phyloP scores from a whole-genome alignment of 2,329 filamentous ascomycete species.

The Penicillium decumbens region DNA sequence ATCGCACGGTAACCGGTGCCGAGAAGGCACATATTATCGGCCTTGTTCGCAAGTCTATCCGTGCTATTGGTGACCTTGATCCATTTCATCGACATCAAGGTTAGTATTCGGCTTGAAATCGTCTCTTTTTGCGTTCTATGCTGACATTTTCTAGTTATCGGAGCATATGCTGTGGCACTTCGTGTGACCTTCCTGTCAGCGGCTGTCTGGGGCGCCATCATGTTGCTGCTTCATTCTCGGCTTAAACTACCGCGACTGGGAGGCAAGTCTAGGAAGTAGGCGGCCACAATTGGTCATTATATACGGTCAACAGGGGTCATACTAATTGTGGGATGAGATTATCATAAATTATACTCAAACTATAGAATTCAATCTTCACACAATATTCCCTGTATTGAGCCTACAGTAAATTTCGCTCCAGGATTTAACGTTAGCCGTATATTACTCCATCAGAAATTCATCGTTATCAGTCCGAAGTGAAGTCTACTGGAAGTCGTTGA shows the following conservation, averaged over 20 bases:
- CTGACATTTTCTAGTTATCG: constrained; percentile 32
- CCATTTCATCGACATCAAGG: constrained; percentile 47
- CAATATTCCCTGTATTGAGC: too few species aligned
- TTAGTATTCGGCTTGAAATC: constrained; percentile 16
- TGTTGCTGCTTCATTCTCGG: constrained; percentile 31
- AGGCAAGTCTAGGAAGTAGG: constrained; percentile 17
- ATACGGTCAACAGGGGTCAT: too few species aligned
- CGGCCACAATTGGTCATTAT: too few species aligned
- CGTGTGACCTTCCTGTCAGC: constrained; percentile 38
- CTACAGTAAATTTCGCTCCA: too few species aligned
- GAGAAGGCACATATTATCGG: constrained; percentile 53
- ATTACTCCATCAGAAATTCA: too few species aligned
- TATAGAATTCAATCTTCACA: too few species aligned
- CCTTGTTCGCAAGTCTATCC: constrained; percentile 50
- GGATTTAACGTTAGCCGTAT: too few species aligned
- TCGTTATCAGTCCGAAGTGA: background rate
- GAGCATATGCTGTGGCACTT: constrained; percentile 35
- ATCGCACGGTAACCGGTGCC: constrained; percentile 54
- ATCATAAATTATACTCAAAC: too few species aligned
- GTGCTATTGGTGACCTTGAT: constrained; percentile 45
- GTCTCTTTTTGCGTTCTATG: background rate
- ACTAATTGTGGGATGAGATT: too few species aligned
- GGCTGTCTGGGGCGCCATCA: constrained; percentile 33
- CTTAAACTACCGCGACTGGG: constrained; percentile 34
- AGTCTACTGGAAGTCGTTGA: background rate